These are phyloP conservation scores for Pelargonium myrrhifolium DNA, from an alignment of 441 rosid species.

Conservation along the genomic window DNA sequence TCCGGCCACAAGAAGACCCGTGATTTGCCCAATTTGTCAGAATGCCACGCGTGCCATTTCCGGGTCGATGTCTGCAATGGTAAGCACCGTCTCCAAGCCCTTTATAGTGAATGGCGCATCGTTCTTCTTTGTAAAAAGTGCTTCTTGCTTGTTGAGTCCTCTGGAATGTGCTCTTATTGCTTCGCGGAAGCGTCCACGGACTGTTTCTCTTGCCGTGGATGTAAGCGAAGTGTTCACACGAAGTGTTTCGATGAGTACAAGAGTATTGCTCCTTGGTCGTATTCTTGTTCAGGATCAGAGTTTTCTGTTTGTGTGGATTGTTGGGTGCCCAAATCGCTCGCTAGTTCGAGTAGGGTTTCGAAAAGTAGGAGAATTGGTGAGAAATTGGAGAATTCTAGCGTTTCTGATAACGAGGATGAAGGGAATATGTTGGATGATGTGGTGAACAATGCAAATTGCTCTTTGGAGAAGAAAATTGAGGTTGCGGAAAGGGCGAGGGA, in stretches of 20 bases:
- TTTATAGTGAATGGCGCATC: slow-evolving; percentile 60
- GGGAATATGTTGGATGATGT: slow-evolving; percentile 18
- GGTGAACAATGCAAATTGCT: slow-evolving; percentile 20
- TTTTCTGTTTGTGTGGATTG: slow-evolving; percentile 50
- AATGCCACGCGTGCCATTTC: slow-evolving; percentile 52
- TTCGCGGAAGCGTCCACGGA: slow-evolving; percentile 26
- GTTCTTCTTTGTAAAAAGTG: slow-evolving; percentile 51
- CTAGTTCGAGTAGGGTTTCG: slow-evolving; percentile 13
- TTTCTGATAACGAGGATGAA: slow-evolving; percentile 14
- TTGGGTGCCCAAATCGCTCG: slow-evolving; percentile 47
- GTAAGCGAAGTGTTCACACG: slow-evolving; percentile 38
- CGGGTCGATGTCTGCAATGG: slow-evolving; percentile 34
- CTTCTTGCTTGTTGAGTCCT: slow-evolving; percentile 31
- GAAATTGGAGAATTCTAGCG: slow-evolving; percentile 13
- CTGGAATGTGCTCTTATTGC: slow-evolving; percentile 51
- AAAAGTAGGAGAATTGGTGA: slow-evolving; percentile 15
- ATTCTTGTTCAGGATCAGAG: slow-evolving; percentile 26
- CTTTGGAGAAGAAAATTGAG: slow-evolving; percentile 21
- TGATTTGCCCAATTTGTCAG: slow-evolving; percentile 43
- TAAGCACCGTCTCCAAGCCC: slow-evolving; percentile 30
- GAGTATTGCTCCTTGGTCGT: slow-evolving; percentile 37
- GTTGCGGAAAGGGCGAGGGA: slow-evolving; percentile 25
- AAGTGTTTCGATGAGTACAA: slow-evolving; percentile 30
- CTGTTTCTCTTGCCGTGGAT: slow-evolving; percentile 32
- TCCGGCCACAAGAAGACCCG: slow-evolving; percentile 33